Evolutionary conservation across 2,329 filamentous ascomycete species (phyloP), one percentile per base, ranked within the genome.

Genomic region (Didymella pinodella): DNA sequence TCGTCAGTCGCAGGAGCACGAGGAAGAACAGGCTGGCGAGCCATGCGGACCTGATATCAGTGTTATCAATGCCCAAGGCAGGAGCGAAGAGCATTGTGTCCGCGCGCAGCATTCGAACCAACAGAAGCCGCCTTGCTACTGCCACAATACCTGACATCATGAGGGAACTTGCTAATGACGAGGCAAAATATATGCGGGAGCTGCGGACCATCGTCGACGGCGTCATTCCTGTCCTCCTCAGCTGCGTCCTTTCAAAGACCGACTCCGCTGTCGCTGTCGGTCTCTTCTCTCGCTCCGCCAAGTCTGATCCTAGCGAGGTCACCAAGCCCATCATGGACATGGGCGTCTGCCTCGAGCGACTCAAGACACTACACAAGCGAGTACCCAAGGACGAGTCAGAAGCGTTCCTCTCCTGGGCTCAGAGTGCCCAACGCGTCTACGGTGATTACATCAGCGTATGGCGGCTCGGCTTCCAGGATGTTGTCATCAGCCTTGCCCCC

Each of bases 131-230:
- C 34, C 81, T 88, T 11, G 85, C 86, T 29, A 87, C 85, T 55
- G 87, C 90, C 40, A 93, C 89, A 0, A 83, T 92, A 11, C 83
- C 86, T 22, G 92, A 94, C 63, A 81, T 98, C 20, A 84, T 98
- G 75, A 84, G 85, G 51, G 93, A 97, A 71, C 88, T 99, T 63
- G 83, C 86, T 11, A 86, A 90, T 5, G 95, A 98, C 67, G 95
- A 99, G 77, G 81, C 86, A 44, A 90, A 95, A 66, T 99, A 98
- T 73, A 89, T 90, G 78, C 86, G 93, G 54, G 95, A 99, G 77
- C 84, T 99, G 31, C 92, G 93, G 72, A 97, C 95, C 0, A 80
- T 99, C 31, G 93, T 98, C 7, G 93, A 97, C 68, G 95, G 95
- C 55, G 94, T 99, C 22, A 91, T 99, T 55, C 95, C 95, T 0